A percentile compares a stretch with the other conserved stretches of the same genome.
Conservation (phyloP, 2,329 filamentous ascomycete genomes). For the Didymosphaeria variabile region DNA sequence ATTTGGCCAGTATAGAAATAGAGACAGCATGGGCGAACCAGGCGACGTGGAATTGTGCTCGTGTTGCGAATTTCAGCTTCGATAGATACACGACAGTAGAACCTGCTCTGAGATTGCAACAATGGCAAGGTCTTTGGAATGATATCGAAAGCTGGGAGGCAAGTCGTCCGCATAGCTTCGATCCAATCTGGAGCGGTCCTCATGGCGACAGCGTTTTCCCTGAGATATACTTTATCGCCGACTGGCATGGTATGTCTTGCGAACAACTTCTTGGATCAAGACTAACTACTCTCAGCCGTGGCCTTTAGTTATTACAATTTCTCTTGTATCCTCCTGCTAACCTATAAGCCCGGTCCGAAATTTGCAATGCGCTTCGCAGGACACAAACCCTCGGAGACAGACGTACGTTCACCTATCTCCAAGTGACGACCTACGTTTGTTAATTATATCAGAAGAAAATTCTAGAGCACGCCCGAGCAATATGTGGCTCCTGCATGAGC, state of each 20-base stretch:
- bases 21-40: conserved; percentile 46
- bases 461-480: conserved; percentile 12
- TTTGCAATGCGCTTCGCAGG: conserved; percentile 35
- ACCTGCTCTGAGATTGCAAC: conserved; percentile 19
- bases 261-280: too few species aligned
- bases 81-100: conserved; percentile 28
- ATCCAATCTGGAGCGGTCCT: conserved; percentile 39
- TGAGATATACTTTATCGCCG: conserved; percentile 39
- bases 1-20: conserved; percentile 33
- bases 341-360: conserved; percentile 39
- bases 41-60: conserved; percentile 44
- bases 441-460: conserved; percentile 28
- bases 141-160: conserved; percentile 33
- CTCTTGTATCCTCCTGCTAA: conserved; percentile 40
- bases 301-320: conserved; percentile 41
- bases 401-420: conserved; percentile 25
- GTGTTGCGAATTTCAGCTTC: conserved; percentile 43
- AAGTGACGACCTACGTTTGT: conserved; percentile 21
- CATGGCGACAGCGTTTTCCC: conserved; percentile 29
- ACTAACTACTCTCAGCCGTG: conserved; percentile 23
- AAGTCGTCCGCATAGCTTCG: conserved; percentile 37
- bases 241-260: conserved; percentile 39
- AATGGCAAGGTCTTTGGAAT: conserved; percentile 38
- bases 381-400: conserved; percentile 26
- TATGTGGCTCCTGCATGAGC: conserved; percentile 18